Percentiles rank a stretch among this genome's conserved stretches.
Conservation (phyloP, 2,329 filamentous ascomycete species). For the Calycina herbarum region DNA sequence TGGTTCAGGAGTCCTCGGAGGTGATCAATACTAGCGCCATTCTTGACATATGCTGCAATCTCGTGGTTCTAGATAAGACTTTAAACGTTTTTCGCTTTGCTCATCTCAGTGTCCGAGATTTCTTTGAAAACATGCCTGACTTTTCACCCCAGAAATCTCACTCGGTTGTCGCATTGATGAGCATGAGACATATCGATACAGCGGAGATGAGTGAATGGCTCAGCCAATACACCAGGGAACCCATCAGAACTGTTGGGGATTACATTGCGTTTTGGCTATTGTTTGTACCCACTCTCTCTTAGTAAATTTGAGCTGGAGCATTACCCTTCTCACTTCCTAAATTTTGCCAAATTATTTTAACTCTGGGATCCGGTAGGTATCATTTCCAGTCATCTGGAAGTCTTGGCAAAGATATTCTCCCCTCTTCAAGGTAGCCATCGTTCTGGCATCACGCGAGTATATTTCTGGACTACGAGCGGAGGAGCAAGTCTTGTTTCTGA, state of each 20-base stretch:
- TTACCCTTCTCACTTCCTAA: too few species aligned
- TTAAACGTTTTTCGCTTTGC: slow-evolving; percentile 7
- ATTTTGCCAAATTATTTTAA: too few species aligned
- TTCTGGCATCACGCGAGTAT: neutral
- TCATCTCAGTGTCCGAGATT: slow-evolving; percentile 5
- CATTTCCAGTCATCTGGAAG: neutral
- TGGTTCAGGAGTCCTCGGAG: neutral
- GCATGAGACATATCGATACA: neutral
- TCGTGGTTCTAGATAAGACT: slow-evolving; percentile 8
- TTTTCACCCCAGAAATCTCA: neutral
- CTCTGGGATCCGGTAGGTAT: neutral
- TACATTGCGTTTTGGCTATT: neutral
- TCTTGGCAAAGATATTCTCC: neutral
- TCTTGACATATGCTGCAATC: slow-evolving; percentile 2
- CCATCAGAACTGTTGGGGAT: neutral
- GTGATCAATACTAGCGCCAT: neutral
- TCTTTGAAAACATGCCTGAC: slow-evolving; percentile 1
- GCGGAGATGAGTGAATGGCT: neutral
- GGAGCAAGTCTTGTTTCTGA: neutral
- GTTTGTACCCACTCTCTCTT: too few species aligned
- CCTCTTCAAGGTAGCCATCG: neutral
- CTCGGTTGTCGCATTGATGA: neutral
- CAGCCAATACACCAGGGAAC: neutral
- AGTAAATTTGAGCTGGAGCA: too few species aligned
- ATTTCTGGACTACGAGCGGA: neutral